A percentile compares a stretch with the other conserved stretches of the same genome.
Evolutionary conservation across 805 yeast species (phyloP).

Genomic region (Yarrowia sp.): DNA sequence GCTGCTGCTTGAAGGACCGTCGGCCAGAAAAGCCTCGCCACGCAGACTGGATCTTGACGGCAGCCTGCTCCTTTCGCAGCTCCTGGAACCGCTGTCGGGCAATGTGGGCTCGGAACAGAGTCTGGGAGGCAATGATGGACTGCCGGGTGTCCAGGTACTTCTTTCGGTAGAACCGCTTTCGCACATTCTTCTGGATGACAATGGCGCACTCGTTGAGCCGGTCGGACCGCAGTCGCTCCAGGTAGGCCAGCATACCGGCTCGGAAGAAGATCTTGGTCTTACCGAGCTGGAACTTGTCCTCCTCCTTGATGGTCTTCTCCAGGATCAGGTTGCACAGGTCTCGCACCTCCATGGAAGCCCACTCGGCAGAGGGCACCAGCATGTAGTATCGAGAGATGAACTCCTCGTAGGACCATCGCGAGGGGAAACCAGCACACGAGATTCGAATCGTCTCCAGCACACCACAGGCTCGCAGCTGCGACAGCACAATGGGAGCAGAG

Average conservation of each 20-base stretch:
- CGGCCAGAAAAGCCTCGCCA: constrained; percentile 54
- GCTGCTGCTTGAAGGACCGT: constrained; percentile 59
- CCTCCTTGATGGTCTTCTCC: constrained; percentile 66
- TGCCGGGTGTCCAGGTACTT: constrained; percentile 61
- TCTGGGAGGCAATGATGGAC: constrained; percentile 65
- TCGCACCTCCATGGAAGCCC: constrained; percentile 63
- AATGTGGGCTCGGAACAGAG: constrained; percentile 66
- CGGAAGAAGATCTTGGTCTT: constrained; percentile 92
- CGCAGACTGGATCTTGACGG: constrained; percentile 74
- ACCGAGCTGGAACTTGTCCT: constrained; percentile 83
- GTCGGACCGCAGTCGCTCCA: constrained; percentile 84
- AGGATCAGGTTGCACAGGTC: constrained; percentile 74
- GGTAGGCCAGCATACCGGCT: constrained; percentile 93
- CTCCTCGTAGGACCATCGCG: constrained; percentile 93
- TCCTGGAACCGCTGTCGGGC: constrained; percentile 64
- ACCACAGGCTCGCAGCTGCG: constrained; percentile 98
- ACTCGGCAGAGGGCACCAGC: constrained; percentile 72
- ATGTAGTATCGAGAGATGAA: constrained; percentile 89
- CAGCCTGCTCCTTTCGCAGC: constrained; percentile 61
- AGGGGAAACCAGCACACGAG: constrained; percentile 97
- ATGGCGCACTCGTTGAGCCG: constrained; percentile 80
- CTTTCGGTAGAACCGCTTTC: constrained; percentile 68
- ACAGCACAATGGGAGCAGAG: constrained; percentile 91
- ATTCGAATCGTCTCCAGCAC: constrained; percentile 95
- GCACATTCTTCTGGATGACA: constrained; percentile 82